Evolutionary conservation across 108 stramenopile species (phyloP).

Genomic region (Cyclotella cryptica): DNA sequence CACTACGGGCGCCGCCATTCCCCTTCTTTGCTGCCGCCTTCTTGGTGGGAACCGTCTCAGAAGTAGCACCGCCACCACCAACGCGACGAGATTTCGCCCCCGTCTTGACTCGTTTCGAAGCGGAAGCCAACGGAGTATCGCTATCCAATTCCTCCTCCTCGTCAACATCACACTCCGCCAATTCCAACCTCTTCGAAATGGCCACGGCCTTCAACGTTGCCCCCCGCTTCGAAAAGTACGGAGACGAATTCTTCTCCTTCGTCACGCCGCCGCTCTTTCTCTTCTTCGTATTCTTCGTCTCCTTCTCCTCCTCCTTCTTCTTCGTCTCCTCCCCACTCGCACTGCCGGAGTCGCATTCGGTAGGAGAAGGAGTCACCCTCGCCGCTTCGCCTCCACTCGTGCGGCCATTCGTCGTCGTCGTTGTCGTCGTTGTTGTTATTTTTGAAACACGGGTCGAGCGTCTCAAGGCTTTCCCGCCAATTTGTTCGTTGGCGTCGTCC

Average conservation of each 20-base stretch:
- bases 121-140: conserved; percentile 14
- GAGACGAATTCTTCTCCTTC: conserved; percentile 6
- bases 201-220: not conserved
- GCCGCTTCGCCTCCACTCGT: not conserved
- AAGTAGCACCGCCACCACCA: not conserved
- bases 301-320: no score
- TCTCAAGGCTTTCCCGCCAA: no score
- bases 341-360: not conserved
- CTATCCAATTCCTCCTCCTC: conserved; percentile 30
- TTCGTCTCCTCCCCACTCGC: no score
- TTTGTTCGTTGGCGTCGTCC: no score
- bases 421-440: no score
- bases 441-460: no score
- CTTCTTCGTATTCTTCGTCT: conserved; percentile 10
- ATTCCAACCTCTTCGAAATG: conserved; percentile 1
- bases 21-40: not conserved
- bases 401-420: not conserved
- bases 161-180: not conserved
- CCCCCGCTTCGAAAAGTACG: conserved; percentile 8
- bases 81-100: not conserved
- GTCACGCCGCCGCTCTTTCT: not conserved
- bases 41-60: not conserved
- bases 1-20: not conserved
- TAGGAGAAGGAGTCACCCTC: conserved; percentile 24
- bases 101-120: not conserved